Evolutionary conservation across 306 rosid species (phyloP).

Genomic region (Cucurbita pepo): DNA sequence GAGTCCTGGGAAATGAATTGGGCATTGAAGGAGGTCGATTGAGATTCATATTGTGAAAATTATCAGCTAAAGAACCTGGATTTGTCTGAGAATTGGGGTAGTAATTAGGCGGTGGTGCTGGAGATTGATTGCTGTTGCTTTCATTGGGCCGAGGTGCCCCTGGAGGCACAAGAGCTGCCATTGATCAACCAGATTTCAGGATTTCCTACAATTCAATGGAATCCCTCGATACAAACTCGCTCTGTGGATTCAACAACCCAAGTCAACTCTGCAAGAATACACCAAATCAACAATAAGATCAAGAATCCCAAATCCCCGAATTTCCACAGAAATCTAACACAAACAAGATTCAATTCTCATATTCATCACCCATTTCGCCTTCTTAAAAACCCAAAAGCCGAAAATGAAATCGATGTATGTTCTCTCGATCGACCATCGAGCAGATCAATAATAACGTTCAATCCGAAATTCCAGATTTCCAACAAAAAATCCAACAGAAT

Average conservation of each 20-base stretch:
- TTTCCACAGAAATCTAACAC: background rate
- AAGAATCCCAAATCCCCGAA: conserved; percentile 1
- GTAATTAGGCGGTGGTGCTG: conserved; percentile 46
- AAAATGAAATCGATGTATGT: background rate
- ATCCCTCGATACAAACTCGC: background rate
- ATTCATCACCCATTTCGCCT: background rate
- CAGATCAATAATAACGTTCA: background rate
- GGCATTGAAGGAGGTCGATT: conserved; percentile 56
- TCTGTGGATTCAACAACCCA: conserved; percentile 15
- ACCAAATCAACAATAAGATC: background rate
- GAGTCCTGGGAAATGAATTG: conserved; percentile 53
- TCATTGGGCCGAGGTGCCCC: conserved; percentile 86
- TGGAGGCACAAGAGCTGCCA: conserved; percentile 90
- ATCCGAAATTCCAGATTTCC: background rate
- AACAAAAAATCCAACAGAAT: background rate
- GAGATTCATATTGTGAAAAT: conserved; percentile 60
- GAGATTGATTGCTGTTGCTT: conserved; percentile 12
- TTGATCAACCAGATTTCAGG: conserved; percentile 25
- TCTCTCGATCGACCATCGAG: background rate
- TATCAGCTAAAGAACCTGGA: conserved; percentile 39
- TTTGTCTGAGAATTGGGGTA: conserved; percentile 34
- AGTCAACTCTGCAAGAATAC: conserved; percentile 14
- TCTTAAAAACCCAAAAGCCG: background rate
- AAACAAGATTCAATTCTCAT: background rate
- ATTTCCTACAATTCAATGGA: conserved; percentile 9